Evolutionary conservation across 306 rosid genomes (phyloP).

Genomic region (Cucumis sativus): Cucumber_9930_V3 NC_026655.2:10678001-10678500

Average conservation of each 20-base stretch:
- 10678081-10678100: background rate
- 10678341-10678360: too few relatives aligned
- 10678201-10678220: background rate
- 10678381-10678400: too few relatives aligned
- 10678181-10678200: background rate
- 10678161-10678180: background rate
- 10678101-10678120: background rate
- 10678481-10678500: too few relatives aligned
- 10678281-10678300: background rate
- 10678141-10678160: background rate
- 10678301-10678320: background rate
- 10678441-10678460: too few relatives aligned
- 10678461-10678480: too few relatives aligned
- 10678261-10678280: background rate
- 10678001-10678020: background rate
- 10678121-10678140: background rate
- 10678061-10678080: background rate
- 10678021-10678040: background rate
- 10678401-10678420: too few relatives aligned
- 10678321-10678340: background rate
- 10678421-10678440: too few relatives aligned
- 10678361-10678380: too few relatives aligned
- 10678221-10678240: background rate
- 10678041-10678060: background rate
- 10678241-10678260: background rate